phyloP scores from a whole-genome alignment of 2,329 filamentous ascomycete species.

The Cercospora citrullina region DNA sequence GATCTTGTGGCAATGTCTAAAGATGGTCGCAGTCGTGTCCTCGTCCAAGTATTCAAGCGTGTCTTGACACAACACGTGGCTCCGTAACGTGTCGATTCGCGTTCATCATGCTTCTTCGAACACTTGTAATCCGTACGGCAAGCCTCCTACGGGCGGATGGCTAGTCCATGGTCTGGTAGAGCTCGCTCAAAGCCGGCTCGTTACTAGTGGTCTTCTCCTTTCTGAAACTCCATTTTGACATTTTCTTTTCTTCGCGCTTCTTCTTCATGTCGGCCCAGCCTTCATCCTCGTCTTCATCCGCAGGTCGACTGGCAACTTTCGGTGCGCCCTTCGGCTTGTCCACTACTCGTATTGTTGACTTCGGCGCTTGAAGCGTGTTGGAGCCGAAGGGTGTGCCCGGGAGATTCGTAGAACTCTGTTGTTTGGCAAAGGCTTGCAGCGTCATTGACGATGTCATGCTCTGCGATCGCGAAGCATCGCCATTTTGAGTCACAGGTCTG shows the following conservation, averaged over 20 bases:
- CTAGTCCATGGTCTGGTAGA: constrained; percentile 36
- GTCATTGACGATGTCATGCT: constrained; percentile 40
- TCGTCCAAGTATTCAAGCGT: constrained; percentile 1
- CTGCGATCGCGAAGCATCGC: constrained; percentile 41
- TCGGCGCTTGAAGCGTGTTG: constrained; percentile 24
- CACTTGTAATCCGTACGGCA: background rate
- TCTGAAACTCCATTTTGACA: constrained; percentile 32
- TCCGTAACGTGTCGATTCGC: background rate
- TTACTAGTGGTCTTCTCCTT: constrained; percentile 29
- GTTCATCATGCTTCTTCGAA: background rate
- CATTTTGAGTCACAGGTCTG: constrained; percentile 67
- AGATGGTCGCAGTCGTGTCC: constrained; percentile 5
- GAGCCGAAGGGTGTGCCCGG: constrained; percentile 27
- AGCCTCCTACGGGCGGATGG: background rate
- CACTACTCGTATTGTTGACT: constrained; percentile 39
- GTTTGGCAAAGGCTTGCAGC: constrained; percentile 33
- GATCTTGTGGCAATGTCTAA: constrained; percentile 1
- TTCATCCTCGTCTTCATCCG: constrained; percentile 40
- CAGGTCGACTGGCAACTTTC: constrained; percentile 24
- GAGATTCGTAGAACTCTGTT: constrained; percentile 27
- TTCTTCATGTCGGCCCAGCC: constrained; percentile 39
- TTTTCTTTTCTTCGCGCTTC: constrained; percentile 40
- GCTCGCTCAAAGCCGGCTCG: constrained; percentile 31
- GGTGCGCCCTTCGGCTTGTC: constrained; percentile 41
- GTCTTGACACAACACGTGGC: background rate